Percentiles rank a stretch among this genome's conserved stretches.
phyloP scores from a whole-genome alignment of 768 basidiomycete genomes.

The Filobasidium wieringae region DNA sequence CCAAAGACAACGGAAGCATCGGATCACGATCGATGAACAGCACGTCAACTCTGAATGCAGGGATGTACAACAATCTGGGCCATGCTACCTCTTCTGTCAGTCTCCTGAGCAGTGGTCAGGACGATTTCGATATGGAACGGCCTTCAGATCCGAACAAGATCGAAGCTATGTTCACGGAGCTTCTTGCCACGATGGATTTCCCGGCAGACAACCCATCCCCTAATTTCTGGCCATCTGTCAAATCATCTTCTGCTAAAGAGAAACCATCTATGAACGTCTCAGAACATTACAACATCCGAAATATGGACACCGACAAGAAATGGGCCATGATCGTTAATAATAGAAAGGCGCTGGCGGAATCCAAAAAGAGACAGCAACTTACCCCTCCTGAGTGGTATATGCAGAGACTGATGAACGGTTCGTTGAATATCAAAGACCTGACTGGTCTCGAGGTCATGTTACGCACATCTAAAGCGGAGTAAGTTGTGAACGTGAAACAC shows the following conservation, averaged over 20 bases:
- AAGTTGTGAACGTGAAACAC: not conserved
- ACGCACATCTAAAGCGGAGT: not conserved
- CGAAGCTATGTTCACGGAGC: not conserved
- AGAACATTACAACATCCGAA: not conserved
- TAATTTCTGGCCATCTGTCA: not conserved
- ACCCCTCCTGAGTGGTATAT: constrained; percentile 83
- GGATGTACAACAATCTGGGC: not conserved
- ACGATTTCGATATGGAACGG: not conserved
- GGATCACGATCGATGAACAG: too few species aligned
- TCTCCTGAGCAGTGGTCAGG: not conserved
- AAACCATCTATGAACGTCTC: not conserved
- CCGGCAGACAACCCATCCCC: not conserved
- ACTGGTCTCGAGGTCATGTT: constrained; percentile 46
- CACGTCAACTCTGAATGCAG: too few species aligned
- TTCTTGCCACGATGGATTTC: not conserved
- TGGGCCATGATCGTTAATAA: not conserved
- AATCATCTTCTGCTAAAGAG: not conserved
- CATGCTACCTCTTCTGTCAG: not conserved
- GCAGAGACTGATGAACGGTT: constrained; percentile 74
- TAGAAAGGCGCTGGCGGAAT: not conserved
- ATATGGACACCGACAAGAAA: not conserved
- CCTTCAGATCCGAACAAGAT: not conserved
- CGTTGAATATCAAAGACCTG: constrained; percentile 70
- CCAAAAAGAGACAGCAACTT: not conserved
- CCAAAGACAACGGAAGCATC: too few species aligned